phyloP scores from a whole-genome alignment of 352 stramenopile species.

The Phytophthora ramorum region DNA sequence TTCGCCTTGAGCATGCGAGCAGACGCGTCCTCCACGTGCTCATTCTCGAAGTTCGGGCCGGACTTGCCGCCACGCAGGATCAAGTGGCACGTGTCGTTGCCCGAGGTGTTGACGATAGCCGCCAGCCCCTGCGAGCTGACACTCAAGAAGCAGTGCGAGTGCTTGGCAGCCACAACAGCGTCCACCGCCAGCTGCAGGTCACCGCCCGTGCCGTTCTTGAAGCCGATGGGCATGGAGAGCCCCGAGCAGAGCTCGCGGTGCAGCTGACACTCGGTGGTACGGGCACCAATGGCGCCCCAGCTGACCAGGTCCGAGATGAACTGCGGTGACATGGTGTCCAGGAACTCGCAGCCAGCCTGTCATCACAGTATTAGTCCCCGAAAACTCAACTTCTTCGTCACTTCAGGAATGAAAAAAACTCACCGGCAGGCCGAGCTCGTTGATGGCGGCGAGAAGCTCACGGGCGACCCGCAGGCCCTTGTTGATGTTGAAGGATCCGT shows the following conservation, averaged over 20 bases:
- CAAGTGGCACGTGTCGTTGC: slow-evolving; percentile 89
- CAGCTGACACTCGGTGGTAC: slow-evolving; percentile 91
- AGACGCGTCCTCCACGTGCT: slow-evolving; percentile 84
- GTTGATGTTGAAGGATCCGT: slow-evolving; percentile 93
- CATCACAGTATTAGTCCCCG: not conserved
- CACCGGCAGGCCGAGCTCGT: slow-evolving; percentile 82
- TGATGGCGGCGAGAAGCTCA: slow-evolving; percentile 86
- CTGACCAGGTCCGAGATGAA: slow-evolving; percentile 91
- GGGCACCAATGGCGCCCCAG: slow-evolving; percentile 91
- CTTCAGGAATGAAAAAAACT: not conserved
- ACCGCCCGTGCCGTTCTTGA: slow-evolving; percentile 92
- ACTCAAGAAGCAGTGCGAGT: slow-evolving; percentile 90
- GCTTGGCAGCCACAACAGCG: slow-evolving; percentile 78
- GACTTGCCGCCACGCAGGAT: slow-evolving; percentile 89
- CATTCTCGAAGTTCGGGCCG: slow-evolving; percentile 85
- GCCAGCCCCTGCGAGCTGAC: slow-evolving; percentile 88
- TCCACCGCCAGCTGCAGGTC: slow-evolving; percentile 89
- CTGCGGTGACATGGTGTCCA: slow-evolving; percentile 92
- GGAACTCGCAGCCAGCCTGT: slow-evolving; percentile 84
- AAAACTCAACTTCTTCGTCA: too few relatives aligned
- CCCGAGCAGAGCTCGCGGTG: slow-evolving; percentile 91
- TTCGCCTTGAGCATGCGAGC: slow-evolving; percentile 88
- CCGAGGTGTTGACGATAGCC: slow-evolving; percentile 87
- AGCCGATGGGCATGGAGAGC: slow-evolving; percentile 91
- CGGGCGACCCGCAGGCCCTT: slow-evolving; percentile 87